Conservation (phyloP, 2,329 filamentous ascomycete genomes). For the Stromatinia cepivora region DNA sequence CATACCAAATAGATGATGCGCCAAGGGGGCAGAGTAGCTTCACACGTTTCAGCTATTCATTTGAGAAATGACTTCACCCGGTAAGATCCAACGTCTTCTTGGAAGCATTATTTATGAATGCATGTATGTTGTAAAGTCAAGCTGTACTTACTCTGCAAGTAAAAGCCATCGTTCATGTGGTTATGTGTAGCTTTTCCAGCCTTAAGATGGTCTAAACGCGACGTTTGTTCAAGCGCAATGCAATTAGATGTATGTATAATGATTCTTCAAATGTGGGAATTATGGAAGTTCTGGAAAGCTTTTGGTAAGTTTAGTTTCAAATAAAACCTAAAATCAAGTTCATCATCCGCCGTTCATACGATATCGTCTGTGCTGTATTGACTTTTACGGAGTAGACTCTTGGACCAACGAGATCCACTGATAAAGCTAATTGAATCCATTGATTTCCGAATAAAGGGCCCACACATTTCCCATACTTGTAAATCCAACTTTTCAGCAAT, state of each 20-base stretch:
- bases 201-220: not conserved
- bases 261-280: not conserved
- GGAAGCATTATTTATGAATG: not conserved
- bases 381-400: not conserved
- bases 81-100: not conserved
- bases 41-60: conserved; percentile 2
- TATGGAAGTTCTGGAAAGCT: not conserved
- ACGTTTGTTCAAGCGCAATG: not conserved
- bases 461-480: not conserved
- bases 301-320: too few relatives aligned
- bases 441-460: not conserved
- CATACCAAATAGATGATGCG: not conserved
- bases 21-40: not conserved
- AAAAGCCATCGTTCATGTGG: not conserved
- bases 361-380: conserved; percentile 5
- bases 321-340: not conserved
- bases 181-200: not conserved
- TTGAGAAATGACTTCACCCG: not conserved
- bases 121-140: not conserved
- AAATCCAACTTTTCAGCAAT: not conserved
- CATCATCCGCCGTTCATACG: not conserved
- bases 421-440: conserved; percentile 2
- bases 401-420: conserved; percentile 4
- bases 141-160: not conserved
- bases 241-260: not conserved